These are phyloP conservation scores for Ceratobasidium sp. DNA, from an alignment of 1,284 basidiomycete species.

Conservation along the genomic window DNA sequence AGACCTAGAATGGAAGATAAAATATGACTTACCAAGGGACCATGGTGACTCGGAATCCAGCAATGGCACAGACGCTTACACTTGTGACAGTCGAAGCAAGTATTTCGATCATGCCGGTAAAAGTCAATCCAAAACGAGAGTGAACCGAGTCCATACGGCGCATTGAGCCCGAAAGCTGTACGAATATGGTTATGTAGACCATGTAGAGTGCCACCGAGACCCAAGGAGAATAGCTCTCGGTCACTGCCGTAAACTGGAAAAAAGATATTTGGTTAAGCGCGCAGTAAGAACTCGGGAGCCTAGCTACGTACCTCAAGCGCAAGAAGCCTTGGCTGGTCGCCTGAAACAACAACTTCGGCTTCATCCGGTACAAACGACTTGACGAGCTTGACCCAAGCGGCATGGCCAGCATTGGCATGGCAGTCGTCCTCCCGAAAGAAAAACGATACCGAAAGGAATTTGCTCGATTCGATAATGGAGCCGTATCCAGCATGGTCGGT, in stretches of 20 bases:
- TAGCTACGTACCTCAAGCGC: conserved; percentile 66
- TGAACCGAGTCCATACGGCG: conserved; percentile 83
- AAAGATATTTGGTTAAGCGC: background rate
- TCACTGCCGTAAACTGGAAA: conserved; percentile 28
- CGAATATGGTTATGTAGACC: conserved; percentile 79
- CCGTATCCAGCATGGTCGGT: conserved; percentile 56
- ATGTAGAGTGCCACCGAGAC: conserved; percentile 75
- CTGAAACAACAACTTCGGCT: conserved; percentile 57
- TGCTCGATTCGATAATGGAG: conserved; percentile 63
- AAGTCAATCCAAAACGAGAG: conserved; percentile 87
- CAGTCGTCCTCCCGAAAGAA: conserved; percentile 77
- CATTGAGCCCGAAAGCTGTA: conserved; percentile 79
- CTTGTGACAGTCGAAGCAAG: conserved; percentile 90
- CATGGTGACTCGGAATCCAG: conserved; percentile 82
- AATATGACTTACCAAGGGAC: conserved; percentile 72
- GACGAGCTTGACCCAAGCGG: conserved; percentile 65
- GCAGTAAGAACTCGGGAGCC: background rate
- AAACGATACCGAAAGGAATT: conserved; percentile 75
- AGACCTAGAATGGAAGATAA: conserved; percentile 30
- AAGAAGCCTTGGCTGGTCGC: conserved; percentile 66
- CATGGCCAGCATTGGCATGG: conserved; percentile 64
- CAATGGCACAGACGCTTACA: conserved; percentile 85
- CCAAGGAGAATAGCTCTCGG: conserved; percentile 54
- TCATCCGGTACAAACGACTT: conserved; percentile 56
- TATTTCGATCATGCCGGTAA: conserved; percentile 91